Evolutionary conservation across 2,329 filamentous ascomycete species (phyloP).

Genomic region (Diaporthe velutina): DNA sequence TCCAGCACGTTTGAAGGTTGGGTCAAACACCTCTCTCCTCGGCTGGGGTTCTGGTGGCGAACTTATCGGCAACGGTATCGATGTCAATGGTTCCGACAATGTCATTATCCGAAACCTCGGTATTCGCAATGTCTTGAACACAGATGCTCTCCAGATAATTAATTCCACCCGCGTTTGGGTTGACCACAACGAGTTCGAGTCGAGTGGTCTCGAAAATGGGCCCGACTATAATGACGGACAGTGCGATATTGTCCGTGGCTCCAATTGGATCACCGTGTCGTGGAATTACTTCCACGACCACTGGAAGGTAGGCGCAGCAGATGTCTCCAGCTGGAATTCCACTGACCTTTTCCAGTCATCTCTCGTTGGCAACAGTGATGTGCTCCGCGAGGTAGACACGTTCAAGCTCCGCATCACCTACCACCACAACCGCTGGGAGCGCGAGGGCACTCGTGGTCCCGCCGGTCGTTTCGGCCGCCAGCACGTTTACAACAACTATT

Average conservation of each 20-base stretch:
- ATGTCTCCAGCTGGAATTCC: too few relatives aligned
- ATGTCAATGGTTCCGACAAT: slow-evolving; percentile 1
- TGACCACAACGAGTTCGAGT: slow-evolving; percentile 20
- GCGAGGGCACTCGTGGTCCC: background rate
- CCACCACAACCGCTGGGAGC: slow-evolving; percentile 17
- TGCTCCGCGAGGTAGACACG: slow-evolving; percentile 7
- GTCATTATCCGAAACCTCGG: slow-evolving; percentile 16
- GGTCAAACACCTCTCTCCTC: slow-evolving; percentile 12
- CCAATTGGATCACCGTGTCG: slow-evolving; percentile 11
- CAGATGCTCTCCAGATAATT: slow-evolving; percentile 3
- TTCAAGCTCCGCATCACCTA: slow-evolving; percentile 20
- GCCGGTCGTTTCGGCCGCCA: background rate
- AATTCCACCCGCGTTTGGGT: slow-evolving; percentile 9
- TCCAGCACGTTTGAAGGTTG: slow-evolving; percentile 6
- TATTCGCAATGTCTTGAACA: background rate
- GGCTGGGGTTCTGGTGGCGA: slow-evolving; percentile 11
- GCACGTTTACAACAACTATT: slow-evolving; percentile 11
- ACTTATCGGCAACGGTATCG: slow-evolving; percentile 2
- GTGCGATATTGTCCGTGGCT: slow-evolving; percentile 6
- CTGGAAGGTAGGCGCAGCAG: background rate
- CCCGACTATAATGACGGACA: slow-evolving; percentile 17
- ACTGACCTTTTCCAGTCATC: background rate
- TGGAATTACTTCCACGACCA: slow-evolving; percentile 15
- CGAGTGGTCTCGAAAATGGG: background rate
- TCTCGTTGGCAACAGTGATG: background rate